Evolutionary conservation across 352 stramenopile species (phyloP), one percentile per base, ranked within the genome.

Genomic region (Bremia lactucae): DNA sequence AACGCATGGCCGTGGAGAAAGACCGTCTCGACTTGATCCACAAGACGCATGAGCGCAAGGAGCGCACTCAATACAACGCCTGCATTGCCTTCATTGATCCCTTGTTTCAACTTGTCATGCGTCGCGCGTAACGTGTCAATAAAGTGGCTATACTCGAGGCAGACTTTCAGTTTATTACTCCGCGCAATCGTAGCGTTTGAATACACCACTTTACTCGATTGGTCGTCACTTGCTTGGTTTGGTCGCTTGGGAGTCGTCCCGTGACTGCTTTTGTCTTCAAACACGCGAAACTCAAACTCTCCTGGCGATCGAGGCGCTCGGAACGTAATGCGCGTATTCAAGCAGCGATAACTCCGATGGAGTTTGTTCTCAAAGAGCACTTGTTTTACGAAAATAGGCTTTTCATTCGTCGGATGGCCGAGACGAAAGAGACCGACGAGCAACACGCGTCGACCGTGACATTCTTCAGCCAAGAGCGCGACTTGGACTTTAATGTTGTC

Each of bases 331-430:
- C 75, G 67, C 23, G 75, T 87, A 45, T 82, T 80, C 39, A 83
- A 57, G 36, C 55, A 73, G 3, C 68, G 50, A 34, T 77, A 78
- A 40, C 78, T 71, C 15, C 68, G 68, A 19, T 87, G 61, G 6
- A 83, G 45, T 33, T 83, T 84, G 61, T 79, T 79, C 49, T 90
- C 75, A 29, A 87, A 86, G 0, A 87, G 65, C 14, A 90, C 68
- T 37, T 87, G 74, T 47, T 87, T 87, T 26, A 90, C 69, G 28
- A 90, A 90, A 43, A 90, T 88, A 14, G 78, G 78, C 25, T 83
- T 83, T 46, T 87, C 72, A 37, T 87, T 87, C 5, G 71, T 76
- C 13, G 64, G 57, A 19, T 88, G 78, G n/a, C 72, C 69, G 4
- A 73, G 54, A 19, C 78, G 78, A 36, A 88, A 90, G 22, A 90